These are phyloP conservation scores for Warburgia ugandensis DNA, from an alignment of 164 flowering plant species.

Conservation along the genomic window DNA sequence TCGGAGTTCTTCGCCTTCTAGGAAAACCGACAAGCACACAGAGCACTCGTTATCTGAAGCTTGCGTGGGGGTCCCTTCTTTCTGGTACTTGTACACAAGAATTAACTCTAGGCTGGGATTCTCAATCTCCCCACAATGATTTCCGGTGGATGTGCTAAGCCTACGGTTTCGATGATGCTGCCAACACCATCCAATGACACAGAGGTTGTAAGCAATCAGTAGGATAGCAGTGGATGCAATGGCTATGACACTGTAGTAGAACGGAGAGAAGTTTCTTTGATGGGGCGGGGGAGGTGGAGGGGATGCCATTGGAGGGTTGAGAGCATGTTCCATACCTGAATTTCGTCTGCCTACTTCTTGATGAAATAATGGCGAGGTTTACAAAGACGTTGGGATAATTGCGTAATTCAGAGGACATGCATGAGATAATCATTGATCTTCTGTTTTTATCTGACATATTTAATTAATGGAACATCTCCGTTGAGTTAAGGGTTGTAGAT, in stretches of 20 bases:
- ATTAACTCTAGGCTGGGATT: conserved; percentile 2
- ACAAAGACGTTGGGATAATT: background rate
- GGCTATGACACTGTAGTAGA: conserved; percentile 8
- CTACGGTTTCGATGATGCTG: conserved; percentile 3
- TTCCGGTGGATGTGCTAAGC: background rate
- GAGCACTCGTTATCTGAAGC: conserved; percentile 45
- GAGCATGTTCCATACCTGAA: conserved; percentile 4
- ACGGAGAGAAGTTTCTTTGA: conserved; percentile 3
- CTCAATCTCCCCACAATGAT: background rate
- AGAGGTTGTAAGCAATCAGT: conserved; percentile 8
- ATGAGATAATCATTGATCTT: background rate
- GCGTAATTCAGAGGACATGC: background rate
- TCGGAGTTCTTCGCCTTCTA: conserved; percentile 43
- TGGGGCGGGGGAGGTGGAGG: conserved; percentile 2
- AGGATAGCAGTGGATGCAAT: conserved; percentile 4
- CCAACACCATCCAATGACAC: conserved; percentile 13
- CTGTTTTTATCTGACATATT: background rate
- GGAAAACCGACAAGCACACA: conserved; percentile 60
- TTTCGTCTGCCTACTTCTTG: no score
- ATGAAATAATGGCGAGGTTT: background rate
- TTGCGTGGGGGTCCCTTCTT: conserved; percentile 17
- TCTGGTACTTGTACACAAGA: conserved; percentile 17
- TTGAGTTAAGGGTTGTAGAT: background rate
- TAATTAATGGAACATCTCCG: background rate
- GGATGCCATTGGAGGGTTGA: conserved; percentile 4